Evolutionary conservation across 352 stramenopile genomes (phyloP), one percentile per base, ranked within the genome.

Genomic region (Globisporangium radiosum): DNA sequence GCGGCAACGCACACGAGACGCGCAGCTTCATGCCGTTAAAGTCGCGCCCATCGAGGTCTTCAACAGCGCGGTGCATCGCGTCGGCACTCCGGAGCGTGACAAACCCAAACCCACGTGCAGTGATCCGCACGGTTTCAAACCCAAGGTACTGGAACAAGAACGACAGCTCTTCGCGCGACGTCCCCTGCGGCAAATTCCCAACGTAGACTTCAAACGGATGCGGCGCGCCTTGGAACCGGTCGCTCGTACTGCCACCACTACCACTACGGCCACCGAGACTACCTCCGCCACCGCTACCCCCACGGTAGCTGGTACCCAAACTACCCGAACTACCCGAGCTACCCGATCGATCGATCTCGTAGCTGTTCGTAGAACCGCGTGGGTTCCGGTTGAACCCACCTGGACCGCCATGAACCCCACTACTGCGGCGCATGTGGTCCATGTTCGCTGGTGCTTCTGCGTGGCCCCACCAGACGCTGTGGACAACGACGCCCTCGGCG

Each of bases 401-500:
- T 5, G 38, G 68, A 10, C 76, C 70, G 48, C 66, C 70, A 45
- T 59, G 69, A 47, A 60, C 66, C 49, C 53, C 54, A 7, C 56
- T 44, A 7, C 69, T 71, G 6, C 75, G 75, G 10, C 74, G 69
- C 67, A 81, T 68, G 44, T 76, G 40, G 44, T 90, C 80, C 5
- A 88, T 64, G n/a, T 82, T 86, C 1, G 81, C 64, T n/a, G 78
- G 78, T 15, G 81, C 73, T 49, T 93, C 81, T 0, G 81, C 81
- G 49, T 93, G 84, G 10, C 84, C 84, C 84, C 84, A 93, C 84
- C 84, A 93, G 14, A 93, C 81, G 61, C 71, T 89, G 66, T 93
- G 84, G 37, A 93, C 73, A 42, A 87, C 67, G 9, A 93, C 75
- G 8, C 79, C 72, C 54, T 93, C 81, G 0, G 79, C 57, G n/a